These are phyloP conservation scores for Aegilops sharonensis DNA, from an alignment of 176 grass and related monocot species.

Conservation along the genomic window DNA sequence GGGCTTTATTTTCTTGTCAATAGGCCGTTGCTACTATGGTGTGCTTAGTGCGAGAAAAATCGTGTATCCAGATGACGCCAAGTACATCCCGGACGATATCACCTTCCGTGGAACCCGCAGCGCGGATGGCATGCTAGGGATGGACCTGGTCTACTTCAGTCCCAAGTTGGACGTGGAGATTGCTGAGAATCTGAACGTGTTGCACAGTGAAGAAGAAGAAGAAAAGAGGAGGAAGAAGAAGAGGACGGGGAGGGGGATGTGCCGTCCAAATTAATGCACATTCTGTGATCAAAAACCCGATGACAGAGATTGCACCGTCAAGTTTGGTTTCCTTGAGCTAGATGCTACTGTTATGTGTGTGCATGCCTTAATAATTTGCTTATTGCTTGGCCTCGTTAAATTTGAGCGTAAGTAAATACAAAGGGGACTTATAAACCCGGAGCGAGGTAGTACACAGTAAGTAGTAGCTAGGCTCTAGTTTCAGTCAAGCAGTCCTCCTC, in stretches of 20 bases:
- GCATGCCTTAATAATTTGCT: not conserved
- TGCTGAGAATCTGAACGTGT: not conserved
- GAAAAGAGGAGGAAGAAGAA: not conserved
- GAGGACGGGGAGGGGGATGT: too few species aligned
- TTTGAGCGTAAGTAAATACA: too few species aligned
- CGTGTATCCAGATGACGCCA: not conserved
- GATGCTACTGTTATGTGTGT: not conserved
- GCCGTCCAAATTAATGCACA: not conserved
- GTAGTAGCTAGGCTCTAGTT: too few species aligned
- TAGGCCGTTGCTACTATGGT: not conserved
- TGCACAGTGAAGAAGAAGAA: not conserved
- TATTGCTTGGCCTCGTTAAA: too few species aligned
- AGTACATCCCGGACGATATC: not conserved
- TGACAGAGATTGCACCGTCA: not conserved
- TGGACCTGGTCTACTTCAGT: not conserved
- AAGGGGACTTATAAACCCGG: too few species aligned
- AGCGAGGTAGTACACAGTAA: too few species aligned
- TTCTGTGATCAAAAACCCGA: not conserved
- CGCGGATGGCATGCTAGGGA: not conserved
- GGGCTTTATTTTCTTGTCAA: not conserved
- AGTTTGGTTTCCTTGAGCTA: not conserved
- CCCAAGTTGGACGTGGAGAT: not conserved
- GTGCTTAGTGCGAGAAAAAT: not conserved
- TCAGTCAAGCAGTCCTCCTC: too few species aligned
- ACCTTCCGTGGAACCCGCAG: not conserved